Conservation (phyloP, 371 early-diverging fungal species). For the Cokeromyces recurvatus region DNA sequence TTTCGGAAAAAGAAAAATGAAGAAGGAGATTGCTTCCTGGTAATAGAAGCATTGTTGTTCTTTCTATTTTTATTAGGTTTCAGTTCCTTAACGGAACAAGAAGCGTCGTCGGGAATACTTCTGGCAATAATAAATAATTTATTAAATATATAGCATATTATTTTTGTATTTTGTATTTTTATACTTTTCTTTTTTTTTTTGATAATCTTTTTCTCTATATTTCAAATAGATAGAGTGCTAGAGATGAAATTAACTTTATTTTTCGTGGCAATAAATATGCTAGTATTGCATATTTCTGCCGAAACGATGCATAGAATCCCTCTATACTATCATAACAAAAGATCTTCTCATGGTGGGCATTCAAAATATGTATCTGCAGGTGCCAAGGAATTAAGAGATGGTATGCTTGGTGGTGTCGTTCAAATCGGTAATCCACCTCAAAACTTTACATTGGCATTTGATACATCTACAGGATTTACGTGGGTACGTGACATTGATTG, state of each 20-base stretch:
- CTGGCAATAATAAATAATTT: no score
- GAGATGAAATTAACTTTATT: constrained; percentile 16
- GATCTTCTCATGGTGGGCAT: neutral
- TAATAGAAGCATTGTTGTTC: no score
- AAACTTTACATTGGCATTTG: constrained; percentile 24
- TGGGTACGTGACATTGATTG: constrained; percentile 23
- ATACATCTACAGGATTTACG: constrained; percentile 26
- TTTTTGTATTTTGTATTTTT: no score
- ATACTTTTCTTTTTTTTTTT: neutral
- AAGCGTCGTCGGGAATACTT: no score
- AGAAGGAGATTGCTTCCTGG: no score
- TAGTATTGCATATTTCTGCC: constrained; percentile 5
- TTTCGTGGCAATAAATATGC: constrained; percentile 7
- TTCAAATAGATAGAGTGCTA: no score
- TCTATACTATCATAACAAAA: constrained; percentile 7
- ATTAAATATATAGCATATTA: no score
- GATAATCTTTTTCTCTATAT: neutral
- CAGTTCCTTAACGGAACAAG: no score
- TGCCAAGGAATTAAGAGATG: constrained; percentile 13
- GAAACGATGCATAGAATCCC: constrained; percentile 17
- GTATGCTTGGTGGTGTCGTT: constrained; percentile 22
- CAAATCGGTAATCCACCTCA: constrained; percentile 29
- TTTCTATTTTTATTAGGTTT: no score
- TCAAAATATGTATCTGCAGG: constrained; percentile 11
- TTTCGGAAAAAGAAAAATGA: no score